phyloP scores from a whole-genome alignment of 148 eudicot genomes.

The Camellia sinensis region DNA sequence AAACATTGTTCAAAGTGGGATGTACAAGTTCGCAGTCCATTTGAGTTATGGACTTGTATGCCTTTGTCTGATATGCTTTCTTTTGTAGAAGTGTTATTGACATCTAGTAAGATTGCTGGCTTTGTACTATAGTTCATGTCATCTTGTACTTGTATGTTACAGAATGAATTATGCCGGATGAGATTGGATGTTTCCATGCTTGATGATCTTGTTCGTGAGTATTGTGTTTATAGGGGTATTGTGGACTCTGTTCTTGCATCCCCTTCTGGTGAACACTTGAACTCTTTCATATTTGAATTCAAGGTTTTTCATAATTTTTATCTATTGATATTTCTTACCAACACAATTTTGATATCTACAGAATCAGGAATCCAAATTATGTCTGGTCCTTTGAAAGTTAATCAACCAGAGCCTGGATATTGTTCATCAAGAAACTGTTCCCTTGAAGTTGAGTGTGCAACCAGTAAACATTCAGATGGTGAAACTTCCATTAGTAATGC shows the following conservation, averaged over 20 bases:
- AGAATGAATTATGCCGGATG: conserved; percentile 92
- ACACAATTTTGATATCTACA: conserved; percentile 8
- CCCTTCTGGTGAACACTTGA: conserved; percentile 36
- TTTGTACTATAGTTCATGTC: background rate
- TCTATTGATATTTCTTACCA: background rate
- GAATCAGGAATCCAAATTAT: conserved; percentile 27
- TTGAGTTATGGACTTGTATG: background rate
- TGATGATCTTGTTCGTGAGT: conserved; percentile 89
- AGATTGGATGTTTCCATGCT: conserved; percentile 63
- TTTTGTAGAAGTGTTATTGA: background rate
- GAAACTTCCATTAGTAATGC: conserved; percentile 49
- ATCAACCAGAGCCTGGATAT: conserved; percentile 33
- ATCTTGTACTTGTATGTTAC: conserved; percentile 26
- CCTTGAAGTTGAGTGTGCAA: conserved; percentile 36
- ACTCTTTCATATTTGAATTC: background rate
- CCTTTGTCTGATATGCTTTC: background rate
- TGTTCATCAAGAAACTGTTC: conserved; percentile 42
- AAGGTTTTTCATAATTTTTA: background rate
- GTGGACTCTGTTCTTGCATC: conserved; percentile 43
- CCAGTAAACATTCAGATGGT: conserved; percentile 52
- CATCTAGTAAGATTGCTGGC: background rate
- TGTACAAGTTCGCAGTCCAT: background rate
- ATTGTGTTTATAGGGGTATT: conserved; percentile 88
- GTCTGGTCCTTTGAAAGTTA: conserved; percentile 23
- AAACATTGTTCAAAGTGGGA: background rate